Evolutionary conservation across 2,329 filamentous ascomycete genomes (phyloP).

Genomic region (Ophiostoma fasciatum): DNA sequence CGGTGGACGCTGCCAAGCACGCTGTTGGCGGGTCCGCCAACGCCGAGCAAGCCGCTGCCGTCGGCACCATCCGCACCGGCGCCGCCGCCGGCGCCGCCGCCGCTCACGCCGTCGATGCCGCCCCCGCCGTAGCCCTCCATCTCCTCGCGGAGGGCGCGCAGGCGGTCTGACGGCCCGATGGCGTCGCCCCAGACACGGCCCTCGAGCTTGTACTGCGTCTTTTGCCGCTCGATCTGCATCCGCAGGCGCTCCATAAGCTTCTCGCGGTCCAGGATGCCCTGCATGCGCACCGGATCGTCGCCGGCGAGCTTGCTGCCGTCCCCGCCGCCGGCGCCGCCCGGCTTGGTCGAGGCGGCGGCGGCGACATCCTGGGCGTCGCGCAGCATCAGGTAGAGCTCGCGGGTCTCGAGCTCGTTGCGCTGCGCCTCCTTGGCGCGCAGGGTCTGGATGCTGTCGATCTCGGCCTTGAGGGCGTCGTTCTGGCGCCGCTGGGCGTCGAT

Average conservation of each 20-base stretch:
- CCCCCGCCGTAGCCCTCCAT: constrained; percentile 55
- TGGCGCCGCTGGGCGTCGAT: constrained; percentile 82
- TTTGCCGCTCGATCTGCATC: constrained; percentile 89
- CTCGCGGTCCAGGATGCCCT: constrained; percentile 86
- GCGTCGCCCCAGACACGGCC: constrained; percentile 78
- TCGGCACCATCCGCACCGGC: too few species aligned
- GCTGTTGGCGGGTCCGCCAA: constrained; percentile 28
- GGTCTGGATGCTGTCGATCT: constrained; percentile 74
- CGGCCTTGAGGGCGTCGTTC: constrained; percentile 74
- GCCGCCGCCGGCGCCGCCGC: constrained; percentile 32
- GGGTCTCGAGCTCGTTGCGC: constrained; percentile 86
- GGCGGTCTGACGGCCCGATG: constrained; percentile 74
- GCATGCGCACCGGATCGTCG: constrained; percentile 61
- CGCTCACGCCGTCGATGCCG: too few species aligned
- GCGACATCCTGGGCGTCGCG: constrained; percentile 93
- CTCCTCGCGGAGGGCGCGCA: constrained; percentile 81
- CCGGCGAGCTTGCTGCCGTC: constrained; percentile 33
- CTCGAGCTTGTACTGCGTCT: constrained; percentile 95
- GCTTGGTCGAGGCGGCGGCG: constrained; percentile 41
- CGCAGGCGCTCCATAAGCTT: constrained; percentile 85
- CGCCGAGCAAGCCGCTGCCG: constrained; percentile 26
- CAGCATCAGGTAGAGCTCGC: constrained; percentile 96
- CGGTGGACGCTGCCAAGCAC: constrained; percentile 60
- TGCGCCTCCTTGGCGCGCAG: constrained; percentile 82
- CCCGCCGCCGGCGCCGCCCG: constrained; percentile 9